Evolutionary conservation across 371 early-diverging fungal genomes (phyloP).

Genomic region (Lichtheimia corymbifera): DNA sequence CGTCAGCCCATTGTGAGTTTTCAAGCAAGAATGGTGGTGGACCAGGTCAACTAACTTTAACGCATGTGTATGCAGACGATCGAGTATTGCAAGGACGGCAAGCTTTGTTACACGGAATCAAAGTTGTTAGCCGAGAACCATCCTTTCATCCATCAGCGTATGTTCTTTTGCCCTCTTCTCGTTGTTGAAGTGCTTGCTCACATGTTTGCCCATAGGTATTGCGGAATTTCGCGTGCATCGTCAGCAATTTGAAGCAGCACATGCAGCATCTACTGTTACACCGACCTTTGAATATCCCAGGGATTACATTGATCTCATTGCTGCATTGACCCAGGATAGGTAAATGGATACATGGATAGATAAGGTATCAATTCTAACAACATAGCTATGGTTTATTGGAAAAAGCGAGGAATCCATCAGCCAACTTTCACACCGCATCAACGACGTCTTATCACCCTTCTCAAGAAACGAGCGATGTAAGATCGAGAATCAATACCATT

Average conservation of each 20-base stretch:
- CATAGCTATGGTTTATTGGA: neutral
- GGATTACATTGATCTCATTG: constrained; percentile 25
- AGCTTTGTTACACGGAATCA: constrained; percentile 29
- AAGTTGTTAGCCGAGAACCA: constrained; percentile 42
- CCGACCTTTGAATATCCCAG: constrained; percentile 22
- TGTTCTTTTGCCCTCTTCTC: neutral
- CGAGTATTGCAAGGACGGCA: constrained; percentile 40
- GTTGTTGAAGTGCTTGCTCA: neutral
- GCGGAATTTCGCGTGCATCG: constrained; percentile 31
- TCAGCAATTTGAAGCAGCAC: constrained; percentile 15
- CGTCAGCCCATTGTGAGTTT: neutral
- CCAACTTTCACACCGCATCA: constrained; percentile 28
- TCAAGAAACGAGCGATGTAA: constrained; percentile 37
- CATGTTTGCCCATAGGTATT: constrained; percentile 22
- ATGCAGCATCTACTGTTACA: neutral
- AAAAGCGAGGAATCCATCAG: constrained; percentile 36
- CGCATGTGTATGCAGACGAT: neutral
- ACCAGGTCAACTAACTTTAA: neutral
- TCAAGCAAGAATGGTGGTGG: neutral
- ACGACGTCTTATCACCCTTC: constrained; percentile 42
- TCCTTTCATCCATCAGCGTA: constrained; percentile 23
- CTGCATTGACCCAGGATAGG: constrained; percentile 43
- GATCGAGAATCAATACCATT: neutral
- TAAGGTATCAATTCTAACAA: neutral
- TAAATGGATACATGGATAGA: neutral